phyloP scores from a whole-genome alignment of 805 yeast genomes.

The Cyberlindnera samutprakarnensis region DNA sequence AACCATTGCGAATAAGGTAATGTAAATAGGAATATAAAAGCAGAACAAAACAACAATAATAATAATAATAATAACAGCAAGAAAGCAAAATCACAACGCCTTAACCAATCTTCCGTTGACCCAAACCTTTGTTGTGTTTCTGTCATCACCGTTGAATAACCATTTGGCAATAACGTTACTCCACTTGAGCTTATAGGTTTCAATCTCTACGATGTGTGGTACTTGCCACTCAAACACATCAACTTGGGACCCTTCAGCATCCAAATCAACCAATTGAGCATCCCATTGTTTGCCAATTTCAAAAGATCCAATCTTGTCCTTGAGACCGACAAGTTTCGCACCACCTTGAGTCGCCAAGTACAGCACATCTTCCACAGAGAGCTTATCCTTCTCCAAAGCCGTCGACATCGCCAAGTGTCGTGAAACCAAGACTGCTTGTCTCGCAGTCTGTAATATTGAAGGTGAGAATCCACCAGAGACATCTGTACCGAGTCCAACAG shows the following conservation, averaged over 20 bases:
- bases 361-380: slow-evolving; percentile 63
- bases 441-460: slow-evolving; percentile 55
- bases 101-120: slow-evolving; percentile 65
- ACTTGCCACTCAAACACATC: slow-evolving; percentile 74
- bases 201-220: slow-evolving; percentile 23
- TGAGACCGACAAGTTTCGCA: slow-evolving; percentile 63
- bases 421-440: slow-evolving; percentile 66
- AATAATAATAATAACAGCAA: background rate
- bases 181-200: slow-evolving; percentile 32
- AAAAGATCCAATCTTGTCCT: slow-evolving; percentile 58
- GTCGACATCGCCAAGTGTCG: slow-evolving; percentile 59
- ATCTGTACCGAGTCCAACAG: slow-evolving; percentile 79
- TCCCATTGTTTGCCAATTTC: slow-evolving; percentile 77
- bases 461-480: slow-evolving; percentile 72
- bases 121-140: slow-evolving; percentile 78
- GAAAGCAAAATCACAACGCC: background rate
- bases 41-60: background rate
- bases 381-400: slow-evolving; percentile 36
- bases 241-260: slow-evolving; percentile 44
- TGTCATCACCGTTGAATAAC: slow-evolving; percentile 91
- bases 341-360: slow-evolving; percentile 88
- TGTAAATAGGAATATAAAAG: background rate
- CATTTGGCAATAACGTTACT: slow-evolving; percentile 71
- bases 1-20: background rate
- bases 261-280: slow-evolving; percentile 67